A percentile compares a stretch with the other conserved stretches of the same genome.
These are phyloP conservation scores for Diversispora eburnea DNA, from an alignment of 192 early-diverging fungal species.

Conservation along the genomic window DNA sequence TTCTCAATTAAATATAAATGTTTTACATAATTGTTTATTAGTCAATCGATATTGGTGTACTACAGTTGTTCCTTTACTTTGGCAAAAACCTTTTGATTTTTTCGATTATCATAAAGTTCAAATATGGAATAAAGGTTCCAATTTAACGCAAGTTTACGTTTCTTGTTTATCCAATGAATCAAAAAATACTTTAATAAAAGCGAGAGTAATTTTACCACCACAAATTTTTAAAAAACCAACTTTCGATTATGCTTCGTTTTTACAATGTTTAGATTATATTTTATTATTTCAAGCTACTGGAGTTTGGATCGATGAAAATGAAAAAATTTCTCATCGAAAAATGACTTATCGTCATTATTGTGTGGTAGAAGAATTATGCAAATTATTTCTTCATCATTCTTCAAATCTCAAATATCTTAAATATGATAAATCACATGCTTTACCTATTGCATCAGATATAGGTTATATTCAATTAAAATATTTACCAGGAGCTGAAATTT, in stretches of 20 bases:
- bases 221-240: neutral
- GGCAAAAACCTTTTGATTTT: neutral
- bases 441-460: neutral
- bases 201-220: neutral
- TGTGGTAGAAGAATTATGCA: constrained; percentile 10
- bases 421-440: constrained; percentile 1
- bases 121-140: neutral
- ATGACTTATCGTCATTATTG: neutral
- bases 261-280: constrained; percentile 2
- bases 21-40: constrained; percentile 7
- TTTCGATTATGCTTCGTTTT: neutral
- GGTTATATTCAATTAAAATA: neutral
- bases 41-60: constrained; percentile 11
- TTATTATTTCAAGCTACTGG: constrained; percentile 5
- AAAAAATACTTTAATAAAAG: neutral
- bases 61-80: constrained; percentile 1
- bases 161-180: neutral
- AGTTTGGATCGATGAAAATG: neutral
- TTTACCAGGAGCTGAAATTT: neutral
- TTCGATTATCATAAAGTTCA: constrained; percentile 2
- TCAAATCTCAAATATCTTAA: neutral
- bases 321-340: neutral
- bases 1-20: neutral
- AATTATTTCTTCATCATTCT: neutral
- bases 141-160: neutral